Evolutionary conservation across 2,329 filamentous ascomycete species (phyloP), one percentile per base, ranked within the genome.

Genomic region (Alternaria dauci): DNA sequence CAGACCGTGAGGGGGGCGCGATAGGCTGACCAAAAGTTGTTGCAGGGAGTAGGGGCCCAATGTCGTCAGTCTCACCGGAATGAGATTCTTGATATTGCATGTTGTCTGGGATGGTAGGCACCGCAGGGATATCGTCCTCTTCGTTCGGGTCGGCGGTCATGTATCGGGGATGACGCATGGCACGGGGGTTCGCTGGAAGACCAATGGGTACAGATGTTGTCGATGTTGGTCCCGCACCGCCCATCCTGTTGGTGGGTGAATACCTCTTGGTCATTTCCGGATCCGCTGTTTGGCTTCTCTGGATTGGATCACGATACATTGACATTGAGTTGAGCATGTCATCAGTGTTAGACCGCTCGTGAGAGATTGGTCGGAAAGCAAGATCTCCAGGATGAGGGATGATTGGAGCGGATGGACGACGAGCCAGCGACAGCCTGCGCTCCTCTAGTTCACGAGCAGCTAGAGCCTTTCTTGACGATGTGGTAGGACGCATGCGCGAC

Each of bases 141-240:
- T 83, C 80, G 47, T 80, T 81, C 42, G 84, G 81, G 59, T 89
- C 85, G 2, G 83, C 79, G 66, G 87, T 86, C 76, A 85, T 85
- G 68, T 94, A 88, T 43, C 92, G 88, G 1, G 87, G 86, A 74
- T 96, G 88, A 20, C 91, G 88, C 93, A 97, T 96, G 1, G 93
- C 93, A 80, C 92, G 89, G 30, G 94, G 94, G 1, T 94, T 97
- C 2, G 93, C 92, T 14, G 94, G 93, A n/a, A 97, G 85, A 0
- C 93, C 94, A 52, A 94, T 85, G 6, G 86, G 84, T 1, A 81
- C 81, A 14, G 84, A 83, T 14, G 85, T 82, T 1, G 84, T 84
- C 2, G 82, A 80, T 2, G 80, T 81, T 16, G 79, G 79, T 8
- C 68, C 66, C 20, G 69, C 61, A 30, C 70, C 71, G n/a, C 70